Evolutionary conservation across 768 basidiomycete genomes (phyloP), one percentile per base, ranked within the genome.

Genomic region (Russula olivacea): DNA sequence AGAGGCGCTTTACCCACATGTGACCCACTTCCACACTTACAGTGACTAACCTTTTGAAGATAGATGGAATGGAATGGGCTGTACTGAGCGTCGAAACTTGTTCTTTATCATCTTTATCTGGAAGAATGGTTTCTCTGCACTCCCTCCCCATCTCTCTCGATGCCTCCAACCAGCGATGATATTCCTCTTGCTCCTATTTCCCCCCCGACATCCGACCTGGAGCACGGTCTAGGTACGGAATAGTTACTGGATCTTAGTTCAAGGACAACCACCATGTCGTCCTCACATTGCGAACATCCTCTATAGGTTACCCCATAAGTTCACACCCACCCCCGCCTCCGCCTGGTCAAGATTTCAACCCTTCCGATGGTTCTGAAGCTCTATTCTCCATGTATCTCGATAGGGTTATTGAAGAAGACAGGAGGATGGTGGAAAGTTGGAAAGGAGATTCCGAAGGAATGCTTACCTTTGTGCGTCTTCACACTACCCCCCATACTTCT

Each of bases 371-470:
- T n/a, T n/a, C n/a, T n/a, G 63, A 38, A 14, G n/a, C 38, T 6
- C 17, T 65, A 12, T 65, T 51, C 25, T 57, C 64, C 11, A 61
- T 65, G 60, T 65, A 65, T 51, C 50, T 62, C 5, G 43, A 61
- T 2, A 52, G 50, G 34, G 41, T 55, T 3, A 32, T 38, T 11
- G 64, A 62, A 11, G 60, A 65, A 23, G 60, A 65, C 17, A 57
- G 2, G 17, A 57, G 21, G 45, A 56, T 55, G 25, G 55, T 40
- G 5, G 64, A 65, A 5, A 47, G 60, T 11, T 65, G 64, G 64
- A 62, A 61, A 34, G 64, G 61, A 36, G 64, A 62, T n/a, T 51
- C 64, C 2, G 54, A 65, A 11, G 64, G 64, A 34, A 52, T 65
- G 14, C 60, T 62, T 48, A 21, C 59, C 28, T 65, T 65, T n/a